Evolutionary conservation across 2,329 filamentous ascomycete genomes (phyloP).

Genomic region (Fusarium sp.): DNA sequence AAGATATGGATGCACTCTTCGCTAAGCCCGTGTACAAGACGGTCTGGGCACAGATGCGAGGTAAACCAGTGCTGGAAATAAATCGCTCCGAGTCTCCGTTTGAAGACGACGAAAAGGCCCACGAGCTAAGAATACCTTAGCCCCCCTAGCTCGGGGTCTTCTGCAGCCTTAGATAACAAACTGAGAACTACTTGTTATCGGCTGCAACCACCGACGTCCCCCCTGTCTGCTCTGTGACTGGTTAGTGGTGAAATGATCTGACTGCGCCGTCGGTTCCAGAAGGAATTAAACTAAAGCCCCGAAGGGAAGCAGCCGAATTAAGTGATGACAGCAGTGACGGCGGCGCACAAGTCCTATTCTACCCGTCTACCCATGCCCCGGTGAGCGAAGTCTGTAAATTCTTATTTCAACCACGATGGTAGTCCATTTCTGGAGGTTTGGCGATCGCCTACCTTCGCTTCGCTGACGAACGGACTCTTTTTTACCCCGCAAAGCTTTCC

Average conservation of each 20-base stretch:
- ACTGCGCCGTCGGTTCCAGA: slow-evolving; percentile 31
- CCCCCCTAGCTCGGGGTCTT: slow-evolving; percentile 10
- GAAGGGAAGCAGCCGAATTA: neutral
- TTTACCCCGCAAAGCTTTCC: slow-evolving; percentile 33
- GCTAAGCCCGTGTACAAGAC: slow-evolving; percentile 52
- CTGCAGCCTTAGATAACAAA: slow-evolving; percentile 29
- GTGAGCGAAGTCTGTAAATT: neutral
- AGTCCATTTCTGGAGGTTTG: too few species aligned
- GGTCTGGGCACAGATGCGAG: slow-evolving; percentile 51
- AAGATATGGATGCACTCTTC: slow-evolving; percentile 62
- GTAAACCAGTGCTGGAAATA: slow-evolving; percentile 34
- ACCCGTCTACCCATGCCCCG: slow-evolving; percentile 11
- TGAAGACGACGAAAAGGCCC: slow-evolving; percentile 38
- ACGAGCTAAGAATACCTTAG: slow-evolving; percentile 45
- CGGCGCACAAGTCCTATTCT: too few species aligned
- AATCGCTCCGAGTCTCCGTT: slow-evolving; percentile 44
- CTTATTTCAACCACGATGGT: slow-evolving; percentile 22
- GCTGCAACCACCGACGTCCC: slow-evolving; percentile 15
- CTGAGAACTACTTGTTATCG: slow-evolving; percentile 22
- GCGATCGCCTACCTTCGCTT: too few species aligned
- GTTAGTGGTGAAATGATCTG: slow-evolving; percentile 15
- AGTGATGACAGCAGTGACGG: slow-evolving; percentile 28
- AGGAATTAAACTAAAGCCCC: slow-evolving; percentile 3
- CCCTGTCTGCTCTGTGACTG: slow-evolving; percentile 9
- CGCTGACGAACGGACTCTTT: neutral